A percentile compares a stretch with the other conserved stretches of the same genome.
Conservation (phyloP, 108 stramenopile genomes). For the Cyclotella choctawhatcheeana region DNA sequence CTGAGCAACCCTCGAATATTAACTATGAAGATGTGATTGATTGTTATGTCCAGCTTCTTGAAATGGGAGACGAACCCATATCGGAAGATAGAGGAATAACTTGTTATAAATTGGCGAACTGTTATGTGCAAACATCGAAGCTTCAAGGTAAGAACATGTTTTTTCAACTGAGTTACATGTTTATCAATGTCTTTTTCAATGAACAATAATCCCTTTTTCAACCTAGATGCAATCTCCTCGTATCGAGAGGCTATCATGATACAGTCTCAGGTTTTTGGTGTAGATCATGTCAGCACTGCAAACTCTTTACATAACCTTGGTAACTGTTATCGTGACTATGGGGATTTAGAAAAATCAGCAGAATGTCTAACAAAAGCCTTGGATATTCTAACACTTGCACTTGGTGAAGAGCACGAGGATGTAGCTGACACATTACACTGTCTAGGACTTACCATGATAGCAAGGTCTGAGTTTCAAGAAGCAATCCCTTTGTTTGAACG, state of each 20-base stretch:
- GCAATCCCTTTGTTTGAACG: conserved; percentile 42
- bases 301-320: conserved; percentile 59
- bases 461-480: conserved; percentile 48
- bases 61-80: conserved; percentile 42
- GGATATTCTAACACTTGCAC: conserved; percentile 16
- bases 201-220: background rate
- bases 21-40: conserved; percentile 40
- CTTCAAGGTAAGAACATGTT: conserved; percentile 26
- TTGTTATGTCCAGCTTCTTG: conserved; percentile 47
- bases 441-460: conserved; percentile 43
- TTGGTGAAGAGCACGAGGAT: conserved; percentile 48
- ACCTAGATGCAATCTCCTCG: conserved; percentile 41
- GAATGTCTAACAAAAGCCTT: conserved; percentile 51
- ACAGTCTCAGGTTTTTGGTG: conserved; percentile 43
- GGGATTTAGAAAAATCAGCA: conserved; percentile 48
- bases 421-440: conserved; percentile 59
- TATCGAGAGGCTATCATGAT: conserved; percentile 58
- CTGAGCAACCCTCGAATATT: conserved; percentile 2
- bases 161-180: background rate
- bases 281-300: conserved; percentile 45
- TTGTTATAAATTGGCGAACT: conserved; percentile 56
- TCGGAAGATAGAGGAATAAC: conserved; percentile 38
- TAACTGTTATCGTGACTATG: conserved; percentile 47
- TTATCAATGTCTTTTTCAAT: too few species aligned
- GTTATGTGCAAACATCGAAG: conserved; percentile 40